Base-by-base conservation (phyloP, 345 rosid species). In the Pistacia integerrima region DNA sequence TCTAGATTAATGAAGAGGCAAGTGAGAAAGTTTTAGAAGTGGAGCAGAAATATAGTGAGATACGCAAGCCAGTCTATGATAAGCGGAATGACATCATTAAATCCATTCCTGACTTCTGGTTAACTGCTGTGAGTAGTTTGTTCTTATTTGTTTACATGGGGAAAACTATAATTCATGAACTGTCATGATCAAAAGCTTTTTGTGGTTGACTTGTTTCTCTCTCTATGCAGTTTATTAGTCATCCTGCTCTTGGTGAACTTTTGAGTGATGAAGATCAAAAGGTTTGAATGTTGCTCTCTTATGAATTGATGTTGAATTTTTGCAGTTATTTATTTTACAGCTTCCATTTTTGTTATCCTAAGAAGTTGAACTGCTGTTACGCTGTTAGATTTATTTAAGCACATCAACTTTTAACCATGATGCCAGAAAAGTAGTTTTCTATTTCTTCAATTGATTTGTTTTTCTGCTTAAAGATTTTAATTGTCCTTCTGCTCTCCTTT, bases 11-110 rank as follows among this genome's bases (percentile, higher is more conserved):
- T 64, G 99, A 93, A 72, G 94, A 95, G 85, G 99, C 97, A 0
- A 93, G 97, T 59, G 97, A 93, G 74, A 93, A 93, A 75, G 93
- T 93, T 52, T 85, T 93, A 86, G 97, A 92, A 83, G 90, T 95
- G 76, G 98, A 95, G 79, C 98, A 92, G 80, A 95, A 92, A 69
- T 94, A 90, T 63, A 95, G 89, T 64, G 97, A 79, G 82, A 83
- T 90, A 2, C 89, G 99, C 78, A 93, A 82, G 77, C 99, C 98
- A 20, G 91, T 95, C 8, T 95, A 95, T 83, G 94, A 93, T 69
- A 88, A 86, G 86, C 86, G 99, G 60, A 88, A 83, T 57, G 97
- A 90, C 16, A 84, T 90, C 72, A 93, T 95, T 76, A 87, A 86
- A 64, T 79, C 90, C 17, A 93, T 95, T 75, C 97, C 98, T 1